Evolutionary conservation across 2,329 filamentous ascomycete species (phyloP).

Genomic region (Nectriaceae sp.): DNA sequence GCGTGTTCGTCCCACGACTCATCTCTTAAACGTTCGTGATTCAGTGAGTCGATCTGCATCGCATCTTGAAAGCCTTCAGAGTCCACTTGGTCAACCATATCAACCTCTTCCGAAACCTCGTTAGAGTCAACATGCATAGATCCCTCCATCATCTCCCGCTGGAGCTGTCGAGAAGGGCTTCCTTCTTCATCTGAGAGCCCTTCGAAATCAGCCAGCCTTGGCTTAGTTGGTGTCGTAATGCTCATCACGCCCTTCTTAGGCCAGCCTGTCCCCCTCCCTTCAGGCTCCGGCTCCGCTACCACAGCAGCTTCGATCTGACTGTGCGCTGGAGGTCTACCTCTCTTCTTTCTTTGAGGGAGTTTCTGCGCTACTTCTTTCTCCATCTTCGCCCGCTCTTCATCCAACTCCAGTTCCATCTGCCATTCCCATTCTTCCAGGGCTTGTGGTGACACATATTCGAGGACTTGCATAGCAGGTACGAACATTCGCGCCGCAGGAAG

Average conservation of each 20-base stretch:
- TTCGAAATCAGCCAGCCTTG: slow-evolving; percentile 31
- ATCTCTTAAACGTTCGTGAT: too few relatives aligned
- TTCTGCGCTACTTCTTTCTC: slow-evolving; percentile 25
- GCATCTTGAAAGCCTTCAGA: not conserved
- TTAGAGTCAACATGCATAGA: slow-evolving; percentile 5
- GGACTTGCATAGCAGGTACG: slow-evolving; percentile 48
- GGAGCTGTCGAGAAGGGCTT: slow-evolving; percentile 30
- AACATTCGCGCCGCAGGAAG: slow-evolving; percentile 49
- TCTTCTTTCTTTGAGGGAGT: slow-evolving; percentile 18
- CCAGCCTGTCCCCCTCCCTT: slow-evolving; percentile 20
- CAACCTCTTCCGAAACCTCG: slow-evolving; percentile 2
- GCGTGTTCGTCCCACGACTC: too few relatives aligned
- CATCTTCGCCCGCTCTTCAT: slow-evolving; percentile 37
- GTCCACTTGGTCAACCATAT: not conserved
- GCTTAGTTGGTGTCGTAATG: slow-evolving; percentile 39
- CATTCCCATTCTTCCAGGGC: slow-evolving; percentile 60
- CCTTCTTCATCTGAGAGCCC: slow-evolving; percentile 31
- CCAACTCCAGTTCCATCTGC: slow-evolving; percentile 42
- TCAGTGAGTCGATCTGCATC: not conserved
- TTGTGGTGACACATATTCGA: slow-evolving; percentile 60
- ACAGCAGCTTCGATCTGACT: slow-evolving; percentile 35
- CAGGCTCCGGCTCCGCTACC: slow-evolving; percentile 27
- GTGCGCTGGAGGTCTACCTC: slow-evolving; percentile 32
- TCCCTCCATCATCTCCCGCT: slow-evolving; percentile 20
- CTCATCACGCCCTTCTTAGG: slow-evolving; percentile 36